Evolutionary conservation across 306 rosid genomes (phyloP).

Genomic region (Glycine tomentella): DNA sequence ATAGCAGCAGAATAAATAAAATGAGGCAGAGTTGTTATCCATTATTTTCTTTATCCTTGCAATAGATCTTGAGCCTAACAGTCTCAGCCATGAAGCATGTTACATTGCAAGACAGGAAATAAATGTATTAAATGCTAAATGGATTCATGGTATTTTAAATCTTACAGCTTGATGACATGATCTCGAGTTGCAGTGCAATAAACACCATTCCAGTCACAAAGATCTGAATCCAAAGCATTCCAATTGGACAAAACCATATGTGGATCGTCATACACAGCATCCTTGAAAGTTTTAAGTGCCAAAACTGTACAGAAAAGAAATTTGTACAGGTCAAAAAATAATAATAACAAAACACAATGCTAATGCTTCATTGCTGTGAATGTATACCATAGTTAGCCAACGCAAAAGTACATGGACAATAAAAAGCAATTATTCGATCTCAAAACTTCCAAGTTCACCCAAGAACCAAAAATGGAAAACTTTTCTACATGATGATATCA

Average conservation of each 20-base stretch:
- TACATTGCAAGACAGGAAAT: slow-evolving; percentile 24
- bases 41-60: too few relatives aligned
- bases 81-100: slow-evolving; percentile 34
- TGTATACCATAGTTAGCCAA: slow-evolving; percentile 34
- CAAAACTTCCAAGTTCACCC: slow-evolving; percentile 35
- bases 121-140: slow-evolving; percentile 32
- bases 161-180: slow-evolving; percentile 89
- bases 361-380: slow-evolving; percentile 18
- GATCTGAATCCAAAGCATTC: slow-evolving; percentile 81
- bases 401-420: slow-evolving; percentile 34
- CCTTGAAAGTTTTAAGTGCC: slow-evolving; percentile 75
- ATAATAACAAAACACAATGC: slow-evolving; percentile 5
- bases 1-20: too few relatives aligned
- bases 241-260: slow-evolving; percentile 72
- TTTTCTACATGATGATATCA: slow-evolving; percentile 7
- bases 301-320: slow-evolving; percentile 52
- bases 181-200: slow-evolving; percentile 64
- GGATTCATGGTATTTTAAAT: slow-evolving; percentile 55
- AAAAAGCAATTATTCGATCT: slow-evolving; percentile 43
- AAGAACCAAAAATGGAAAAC: slow-evolving; percentile 26
- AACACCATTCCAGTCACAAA: slow-evolving; percentile 90
- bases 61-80: too few relatives aligned
- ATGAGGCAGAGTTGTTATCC: too few relatives aligned
- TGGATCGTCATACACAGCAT: slow-evolving; percentile 90
- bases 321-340: slow-evolving; percentile 36